Percentiles rank a stretch among this genome's conserved stretches.
Conservation (phyloP, 1,284 basidiomycete species). For the Apiotrichum laibachii region DNA sequence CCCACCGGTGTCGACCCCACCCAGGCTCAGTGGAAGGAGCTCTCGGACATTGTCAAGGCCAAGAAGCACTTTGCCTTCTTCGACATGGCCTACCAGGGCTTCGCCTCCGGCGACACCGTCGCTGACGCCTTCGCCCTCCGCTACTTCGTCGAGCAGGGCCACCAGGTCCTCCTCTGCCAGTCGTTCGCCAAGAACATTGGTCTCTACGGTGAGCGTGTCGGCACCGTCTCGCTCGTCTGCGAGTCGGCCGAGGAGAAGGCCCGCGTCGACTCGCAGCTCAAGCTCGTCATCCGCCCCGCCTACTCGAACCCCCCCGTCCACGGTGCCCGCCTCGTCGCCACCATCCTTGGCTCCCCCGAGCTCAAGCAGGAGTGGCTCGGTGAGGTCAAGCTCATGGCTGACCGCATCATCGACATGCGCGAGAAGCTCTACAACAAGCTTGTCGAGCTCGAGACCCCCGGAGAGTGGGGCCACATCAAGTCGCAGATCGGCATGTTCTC, state of each 20-base stretch:
- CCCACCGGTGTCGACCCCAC: slow-evolving; percentile 98
- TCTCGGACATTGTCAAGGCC: slow-evolving; percentile 76
- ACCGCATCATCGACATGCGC: slow-evolving; percentile 95
- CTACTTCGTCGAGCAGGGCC: slow-evolving; percentile 85
- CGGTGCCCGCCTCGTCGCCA: slow-evolving; percentile 75
- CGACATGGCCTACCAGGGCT: slow-evolving; percentile 86
- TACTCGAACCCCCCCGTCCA: slow-evolving; percentile 98
- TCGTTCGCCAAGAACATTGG: slow-evolving; percentile 99
- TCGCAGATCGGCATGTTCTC: slow-evolving; percentile 78
- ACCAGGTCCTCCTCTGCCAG: slow-evolving; percentile 82
- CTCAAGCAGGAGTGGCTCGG: slow-evolving; percentile 85
- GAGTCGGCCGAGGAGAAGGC: slow-evolving; percentile 75
- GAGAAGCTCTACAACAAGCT: slow-evolving; percentile 76
- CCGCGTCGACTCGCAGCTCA: slow-evolving; percentile 86
- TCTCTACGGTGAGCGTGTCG: slow-evolving; percentile 94
- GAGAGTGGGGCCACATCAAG: slow-evolving; percentile 94
- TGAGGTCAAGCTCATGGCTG: slow-evolving; percentile 93
- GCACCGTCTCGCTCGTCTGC: slow-evolving; percentile 84
- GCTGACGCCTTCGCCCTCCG: slow-evolving; percentile 93
- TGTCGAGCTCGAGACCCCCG: slow-evolving; percentile 82
- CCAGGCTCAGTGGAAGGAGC: slow-evolving; percentile 84
- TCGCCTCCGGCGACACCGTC: slow-evolving; percentile 83
- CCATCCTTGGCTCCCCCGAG: slow-evolving; percentile 72
- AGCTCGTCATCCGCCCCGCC: slow-evolving; percentile 94
- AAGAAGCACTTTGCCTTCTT: slow-evolving; percentile 61